Evolutionary conservation across 345 rosid species (phyloP), one percentile per base, ranked within the genome.

Genomic region (Erucastrum elatum): DNA sequence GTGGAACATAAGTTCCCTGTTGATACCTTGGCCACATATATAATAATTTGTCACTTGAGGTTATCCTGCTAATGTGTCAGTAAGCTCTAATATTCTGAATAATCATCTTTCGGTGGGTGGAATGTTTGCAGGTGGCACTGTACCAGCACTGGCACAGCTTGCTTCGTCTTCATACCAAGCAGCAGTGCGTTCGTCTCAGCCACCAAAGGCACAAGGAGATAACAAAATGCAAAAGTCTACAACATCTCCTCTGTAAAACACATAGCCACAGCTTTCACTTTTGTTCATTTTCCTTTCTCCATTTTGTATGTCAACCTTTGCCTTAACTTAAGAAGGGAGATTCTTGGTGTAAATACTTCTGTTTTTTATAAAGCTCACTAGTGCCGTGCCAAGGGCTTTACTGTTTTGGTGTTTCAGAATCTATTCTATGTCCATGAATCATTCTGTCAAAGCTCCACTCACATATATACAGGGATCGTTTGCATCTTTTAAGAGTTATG

Each of bases 101-200:
- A 29, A 4, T 39, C 64, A 30, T 66, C 31, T 67, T 49, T 59
- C 35, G 17, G 75, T 64, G 33, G 55, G 77, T 62, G 66, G 12
- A 69, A n/a, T 75, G 33, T 64, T 53, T 75, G 64, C 84, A 94
- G 98, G 97, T 76, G 99, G 98, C 79, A 90, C 93, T 1, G 77
- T 93, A 64, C 97, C 94, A 1, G 94, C 98, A 4, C 55, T 92
- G 51, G 93, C 97, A 0, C 98, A 94, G 72, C 88, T 94, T 1
- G 90, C 87, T 16, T 89, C 98, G 26, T 90, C 98, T 41, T 88
- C 97, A 25, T 92, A 88, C 79, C 88, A 81, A 65, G 91, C 98
- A 21, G 88, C 89, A 33, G 79, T 85, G 9, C 84, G 85, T 27
- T 85, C 91, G 25, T 75, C 86, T 67, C 80, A 86, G 15, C 67